Evolutionary conservation across 1,139 yeast genomes (phyloP).

Genomic region (Diutina scorzettiae): DNA sequence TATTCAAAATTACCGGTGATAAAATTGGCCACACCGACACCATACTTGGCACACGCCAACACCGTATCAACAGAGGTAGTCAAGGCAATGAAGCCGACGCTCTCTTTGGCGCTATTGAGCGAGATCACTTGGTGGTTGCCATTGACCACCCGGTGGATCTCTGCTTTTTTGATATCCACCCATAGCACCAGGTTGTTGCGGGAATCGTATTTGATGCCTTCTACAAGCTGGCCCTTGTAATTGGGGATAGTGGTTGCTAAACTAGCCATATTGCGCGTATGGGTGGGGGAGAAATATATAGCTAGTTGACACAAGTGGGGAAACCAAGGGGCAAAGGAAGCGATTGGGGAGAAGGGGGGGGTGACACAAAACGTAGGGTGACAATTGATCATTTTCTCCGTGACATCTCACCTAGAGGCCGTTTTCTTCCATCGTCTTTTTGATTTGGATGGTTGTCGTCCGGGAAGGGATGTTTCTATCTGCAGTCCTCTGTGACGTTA

Average conservation of each 20-base stretch:
- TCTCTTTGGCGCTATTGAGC: neutral
- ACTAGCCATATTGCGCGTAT: no score
- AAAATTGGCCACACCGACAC: slow-evolving; percentile 42
- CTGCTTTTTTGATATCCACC: neutral
- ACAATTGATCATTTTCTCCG: no score
- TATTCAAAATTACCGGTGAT: slow-evolving; percentile 28
- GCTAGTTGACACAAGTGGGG: no score
- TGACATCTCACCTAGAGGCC: no score
- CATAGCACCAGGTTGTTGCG: neutral
- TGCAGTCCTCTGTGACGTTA: no score
- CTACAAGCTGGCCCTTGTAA: slow-evolving; percentile 1
- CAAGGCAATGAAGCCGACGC: neutral
- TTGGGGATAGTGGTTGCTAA: neutral
- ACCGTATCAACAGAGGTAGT: slow-evolving; percentile 9
- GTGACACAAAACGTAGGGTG: no score
- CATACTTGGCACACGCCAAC: slow-evolving; percentile 44
- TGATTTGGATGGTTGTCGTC: no score
- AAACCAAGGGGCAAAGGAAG: no score
- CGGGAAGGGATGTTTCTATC: no score
- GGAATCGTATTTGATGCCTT: slow-evolving; percentile 2
- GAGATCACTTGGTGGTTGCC: neutral
- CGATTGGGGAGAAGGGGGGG: no score
- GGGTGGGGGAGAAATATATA: no score
- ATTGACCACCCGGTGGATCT: neutral
- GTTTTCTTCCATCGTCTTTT: no score